Evolutionary conservation across 768 basidiomycete species (phyloP).

Genomic region (Rhodotorula sphaerocarpa): DNA sequence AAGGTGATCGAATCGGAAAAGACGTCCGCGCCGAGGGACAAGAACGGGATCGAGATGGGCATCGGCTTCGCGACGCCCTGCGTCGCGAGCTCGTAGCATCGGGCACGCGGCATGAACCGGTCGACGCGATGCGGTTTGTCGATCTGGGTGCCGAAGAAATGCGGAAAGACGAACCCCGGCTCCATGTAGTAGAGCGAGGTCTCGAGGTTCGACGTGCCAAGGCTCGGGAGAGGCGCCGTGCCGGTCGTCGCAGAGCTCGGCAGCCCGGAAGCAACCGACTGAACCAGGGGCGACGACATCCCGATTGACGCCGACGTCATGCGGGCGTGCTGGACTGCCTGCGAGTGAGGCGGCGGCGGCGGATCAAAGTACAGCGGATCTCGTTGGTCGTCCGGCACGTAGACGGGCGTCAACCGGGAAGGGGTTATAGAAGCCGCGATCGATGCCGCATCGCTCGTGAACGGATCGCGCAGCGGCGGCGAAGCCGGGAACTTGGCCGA

Average conservation of each 20-base stretch:
- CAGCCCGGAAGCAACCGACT: background rate
- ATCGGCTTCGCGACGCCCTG: slow-evolving; percentile 18
- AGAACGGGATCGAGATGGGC: slow-evolving; percentile 16
- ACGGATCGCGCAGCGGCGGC: slow-evolving; percentile 1
- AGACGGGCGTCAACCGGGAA: background rate
- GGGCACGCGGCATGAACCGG: slow-evolving; percentile 87
- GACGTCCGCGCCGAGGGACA: background rate
- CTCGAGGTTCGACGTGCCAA: slow-evolving; percentile 5
- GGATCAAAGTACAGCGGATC: slow-evolving; percentile 37
- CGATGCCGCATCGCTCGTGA: background rate
- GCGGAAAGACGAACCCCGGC: slow-evolving; percentile 44
- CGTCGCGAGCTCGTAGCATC: slow-evolving; percentile 42
- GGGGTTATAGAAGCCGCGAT: background rate
- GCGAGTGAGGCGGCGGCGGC: background rate
- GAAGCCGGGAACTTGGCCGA: background rate
- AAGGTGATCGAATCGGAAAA: background rate
- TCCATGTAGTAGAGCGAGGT: slow-evolving; percentile 56
- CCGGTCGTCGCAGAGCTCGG: background rate
- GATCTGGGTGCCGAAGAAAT: slow-evolving; percentile 45
- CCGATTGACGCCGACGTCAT: background rate
- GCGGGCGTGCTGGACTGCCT: background rate
- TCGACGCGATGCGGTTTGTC: slow-evolving; percentile 47
- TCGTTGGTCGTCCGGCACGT: slow-evolving; percentile 30
- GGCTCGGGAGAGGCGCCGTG: slow-evolving; percentile 37
- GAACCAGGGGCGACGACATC: background rate